Base-by-base conservation (phyloP, 306 rosid species). In the Trifolium subterraneum region DNA sequence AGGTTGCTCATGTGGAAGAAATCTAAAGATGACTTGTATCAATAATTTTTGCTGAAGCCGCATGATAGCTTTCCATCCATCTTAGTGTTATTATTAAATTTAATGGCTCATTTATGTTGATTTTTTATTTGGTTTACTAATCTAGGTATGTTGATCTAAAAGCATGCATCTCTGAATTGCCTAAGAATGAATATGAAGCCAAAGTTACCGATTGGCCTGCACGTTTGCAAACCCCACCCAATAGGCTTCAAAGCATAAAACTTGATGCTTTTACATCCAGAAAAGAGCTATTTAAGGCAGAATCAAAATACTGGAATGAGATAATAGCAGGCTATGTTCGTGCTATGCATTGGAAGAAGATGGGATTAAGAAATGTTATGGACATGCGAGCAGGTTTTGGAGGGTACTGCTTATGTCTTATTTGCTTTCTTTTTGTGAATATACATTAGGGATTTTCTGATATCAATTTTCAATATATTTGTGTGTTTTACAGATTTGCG, bases 321-420 rank as follows among this genome's bases (percentile, higher is more conserved):
- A 86, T 88, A 61, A 67, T 94, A 80, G 91, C 15, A 70, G 74
- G 87, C 70, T 90, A 82, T 78, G 87, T 87, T 7, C 88, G 91
- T 62, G 81, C 63, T 73, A 86, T 87, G 33, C 82, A 73, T 62
- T 92, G 97, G 96, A 95, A 90, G 78, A 82, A 88, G 78, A 63
- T 84, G 20, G 79, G 78, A 84, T 55, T 91, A 78, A 90, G 98
- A 87, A 94, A 94, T 79, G 91, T 86, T 64, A 84, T 94, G 96
- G 98, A 94, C 88, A 94, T 94, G 98, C 87, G 85, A 90, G 98
- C 97, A 56, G 95, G 97, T 72, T 94, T 91, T 87, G 98, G 98
- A 88, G 98, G 98, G 98, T 91, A 89, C 23, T 58, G 71, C 64
- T 60, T 60, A 50, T 62, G 68, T 76, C 77, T 67, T 65, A 16